Percentiles rank a stretch among this genome's conserved stretches.
These are phyloP conservation scores for Beta lomatogona DNA, from an alignment of 179 eudicot genomes.

Conservation along the genomic window DNA sequence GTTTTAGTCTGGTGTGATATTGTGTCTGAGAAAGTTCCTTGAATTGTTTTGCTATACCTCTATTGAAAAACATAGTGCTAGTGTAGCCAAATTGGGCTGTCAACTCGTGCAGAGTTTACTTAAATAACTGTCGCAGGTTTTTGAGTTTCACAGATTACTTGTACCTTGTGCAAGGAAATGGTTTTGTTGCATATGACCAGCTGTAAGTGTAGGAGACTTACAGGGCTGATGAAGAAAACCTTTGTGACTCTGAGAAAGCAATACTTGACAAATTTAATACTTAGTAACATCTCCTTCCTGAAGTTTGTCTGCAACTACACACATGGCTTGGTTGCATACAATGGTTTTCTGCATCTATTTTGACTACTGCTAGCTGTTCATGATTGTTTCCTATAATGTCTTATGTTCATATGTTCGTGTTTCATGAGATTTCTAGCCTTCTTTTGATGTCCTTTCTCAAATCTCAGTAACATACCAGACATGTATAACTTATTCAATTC, in stretches of 20 bases:
- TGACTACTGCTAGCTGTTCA: background rate
- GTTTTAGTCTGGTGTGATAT: background rate
- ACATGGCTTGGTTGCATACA: background rate
- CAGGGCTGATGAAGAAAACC: background rate
- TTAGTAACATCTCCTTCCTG: background rate
- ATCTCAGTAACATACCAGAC: background rate
- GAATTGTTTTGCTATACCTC: background rate
- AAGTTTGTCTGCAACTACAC: background rate
- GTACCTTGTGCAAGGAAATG: background rate
- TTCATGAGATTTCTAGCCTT: background rate
- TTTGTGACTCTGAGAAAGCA: background rate
- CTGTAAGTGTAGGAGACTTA: background rate
- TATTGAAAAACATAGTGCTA: background rate
- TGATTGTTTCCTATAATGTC: background rate
- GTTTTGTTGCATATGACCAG: background rate
- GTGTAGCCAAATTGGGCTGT: background rate
- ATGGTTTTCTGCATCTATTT: background rate
- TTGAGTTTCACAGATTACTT: background rate
- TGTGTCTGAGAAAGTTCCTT: slow-evolving; percentile 2
- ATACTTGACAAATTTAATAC: background rate
- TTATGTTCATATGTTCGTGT: background rate
- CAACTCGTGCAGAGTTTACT: background rate
- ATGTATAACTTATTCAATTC: background rate
- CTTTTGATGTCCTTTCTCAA: background rate
- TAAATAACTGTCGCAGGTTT: background rate